These are phyloP conservation scores for Zasmidium citrigriseum DNA, from an alignment of 2,329 filamentous ascomycete genomes.

Conservation along the genomic window DNA sequence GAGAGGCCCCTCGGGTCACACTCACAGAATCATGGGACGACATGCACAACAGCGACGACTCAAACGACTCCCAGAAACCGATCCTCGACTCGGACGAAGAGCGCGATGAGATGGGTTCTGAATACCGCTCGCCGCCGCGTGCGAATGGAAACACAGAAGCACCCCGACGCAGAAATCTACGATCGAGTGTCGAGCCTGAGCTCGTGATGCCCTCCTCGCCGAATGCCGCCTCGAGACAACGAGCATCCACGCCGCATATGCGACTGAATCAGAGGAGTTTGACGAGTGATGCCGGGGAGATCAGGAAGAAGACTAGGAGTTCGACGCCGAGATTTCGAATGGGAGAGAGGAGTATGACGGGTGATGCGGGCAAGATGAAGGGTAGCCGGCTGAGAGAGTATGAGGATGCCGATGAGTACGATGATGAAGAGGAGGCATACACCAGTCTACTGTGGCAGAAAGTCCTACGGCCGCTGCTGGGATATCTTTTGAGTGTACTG, in stretches of 20 bases:
- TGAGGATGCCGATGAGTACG: conserved; percentile 27
- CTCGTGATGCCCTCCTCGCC: conserved; percentile 47
- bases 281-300: conserved; percentile 32
- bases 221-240: conserved; percentile 23
- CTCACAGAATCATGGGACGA: conserved; percentile 38
- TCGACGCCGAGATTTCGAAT: conserved; percentile 25
- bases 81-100: conserved; percentile 32
- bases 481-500: conserved; percentile 59
- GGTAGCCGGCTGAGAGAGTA: conserved; percentile 18
- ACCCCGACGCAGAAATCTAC: conserved; percentile 22
- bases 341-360: conserved; percentile 33
- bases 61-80: conserved; percentile 16
- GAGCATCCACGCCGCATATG: conserved; percentile 29
- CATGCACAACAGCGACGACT: conserved; percentile 28
- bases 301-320: conserved; percentile 25
- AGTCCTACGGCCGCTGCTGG: conserved; percentile 37
- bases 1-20: conserved; percentile 8
- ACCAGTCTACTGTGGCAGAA: conserved; percentile 33
- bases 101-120: conserved; percentile 28
- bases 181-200: conserved; percentile 38
- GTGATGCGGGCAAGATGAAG: conserved; percentile 30
- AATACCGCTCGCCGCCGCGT: conserved; percentile 16
- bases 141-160: conserved; percentile 19
- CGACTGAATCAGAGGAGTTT: conserved; percentile 32
- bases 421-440: conserved; percentile 21